These are phyloP conservation scores for Aspergillus puulaauensis DNA, from an alignment of 2,329 filamentous ascomycete species.

Conservation along the genomic window DNA sequence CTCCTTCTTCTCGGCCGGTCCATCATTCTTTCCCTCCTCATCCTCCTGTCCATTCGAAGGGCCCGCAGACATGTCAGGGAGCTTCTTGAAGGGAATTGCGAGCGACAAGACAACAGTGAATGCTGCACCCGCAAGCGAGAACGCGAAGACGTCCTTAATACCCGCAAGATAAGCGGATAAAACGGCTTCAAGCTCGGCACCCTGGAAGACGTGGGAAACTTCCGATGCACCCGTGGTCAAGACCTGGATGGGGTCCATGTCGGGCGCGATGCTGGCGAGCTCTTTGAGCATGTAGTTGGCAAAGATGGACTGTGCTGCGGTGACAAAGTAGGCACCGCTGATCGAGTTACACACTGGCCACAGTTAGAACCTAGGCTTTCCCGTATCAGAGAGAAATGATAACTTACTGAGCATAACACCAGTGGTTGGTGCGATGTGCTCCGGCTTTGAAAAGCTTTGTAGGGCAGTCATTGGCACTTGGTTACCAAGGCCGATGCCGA, in stretches of 20 bases:
- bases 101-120: neutral
- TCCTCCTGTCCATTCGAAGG: too few relatives aligned
- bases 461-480: conserved; percentile 36
- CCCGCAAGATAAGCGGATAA: neutral
- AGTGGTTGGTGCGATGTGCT: neutral
- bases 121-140: neutral
- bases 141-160: neutral
- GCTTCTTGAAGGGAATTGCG: neutral
- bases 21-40: too few relatives aligned
- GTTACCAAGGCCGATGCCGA: conserved; percentile 35
- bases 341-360: neutral
- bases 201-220: neutral
- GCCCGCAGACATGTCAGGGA: neutral
- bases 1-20: too few relatives aligned
- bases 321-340: neutral
- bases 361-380: neutral
- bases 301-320: neutral
- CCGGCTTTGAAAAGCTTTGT: conserved; percentile 18
- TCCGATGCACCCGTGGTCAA: neutral
- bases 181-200: neutral
- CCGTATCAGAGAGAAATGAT: neutral
- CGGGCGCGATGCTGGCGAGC: neutral
- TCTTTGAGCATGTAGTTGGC: neutral
- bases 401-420: neutral
- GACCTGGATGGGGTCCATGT: neutral